Evolutionary conservation across 257 asterid genomes (phyloP).

Genomic region (Ilex asprella): DNA sequence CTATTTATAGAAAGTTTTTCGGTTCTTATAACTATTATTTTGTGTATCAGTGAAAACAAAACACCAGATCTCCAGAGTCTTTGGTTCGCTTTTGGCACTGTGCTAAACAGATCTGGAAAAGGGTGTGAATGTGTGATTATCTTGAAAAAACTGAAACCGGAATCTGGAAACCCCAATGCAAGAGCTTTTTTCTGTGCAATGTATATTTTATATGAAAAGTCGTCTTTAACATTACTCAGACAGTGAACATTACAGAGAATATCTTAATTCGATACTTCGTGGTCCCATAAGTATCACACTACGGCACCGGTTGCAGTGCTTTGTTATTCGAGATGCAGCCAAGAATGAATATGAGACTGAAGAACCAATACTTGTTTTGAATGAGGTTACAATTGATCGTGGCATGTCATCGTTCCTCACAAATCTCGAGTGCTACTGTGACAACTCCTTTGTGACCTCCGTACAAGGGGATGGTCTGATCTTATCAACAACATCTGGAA

Average conservation of each 20-base stretch:
- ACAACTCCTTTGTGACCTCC: slow-evolving; percentile 74
- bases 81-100: too few relatives aligned
- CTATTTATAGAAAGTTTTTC: slow-evolving; percentile 1
- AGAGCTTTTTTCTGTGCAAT: not conserved
- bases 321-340: slow-evolving; percentile 73
- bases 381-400: slow-evolving; percentile 96
- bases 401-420: slow-evolving; percentile 92
- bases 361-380: slow-evolving; percentile 79
- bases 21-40: slow-evolving; percentile 2
- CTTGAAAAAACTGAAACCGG: too few relatives aligned
- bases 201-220: slow-evolving; percentile 1
- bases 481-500: slow-evolving; percentile 93
- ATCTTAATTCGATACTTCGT: slow-evolving; percentile 49
- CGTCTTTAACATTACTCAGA: slow-evolving; percentile 58
- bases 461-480: slow-evolving; percentile 98
- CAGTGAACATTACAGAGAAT: slow-evolving; percentile 77
- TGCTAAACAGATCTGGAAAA: too few relatives aligned
- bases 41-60: too few relatives aligned
- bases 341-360: slow-evolving; percentile 74
- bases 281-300: slow-evolving; percentile 87
- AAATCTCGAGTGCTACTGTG: slow-evolving; percentile 86
- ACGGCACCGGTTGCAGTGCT: slow-evolving; percentile 91
- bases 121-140: too few relatives aligned
- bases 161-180: not conserved
- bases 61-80: too few relatives aligned